Evolutionary conservation across 2,329 filamentous ascomycete species (phyloP), one percentile per base, ranked within the genome.

Genomic region (Aspergillus thermomutatus): DNA sequence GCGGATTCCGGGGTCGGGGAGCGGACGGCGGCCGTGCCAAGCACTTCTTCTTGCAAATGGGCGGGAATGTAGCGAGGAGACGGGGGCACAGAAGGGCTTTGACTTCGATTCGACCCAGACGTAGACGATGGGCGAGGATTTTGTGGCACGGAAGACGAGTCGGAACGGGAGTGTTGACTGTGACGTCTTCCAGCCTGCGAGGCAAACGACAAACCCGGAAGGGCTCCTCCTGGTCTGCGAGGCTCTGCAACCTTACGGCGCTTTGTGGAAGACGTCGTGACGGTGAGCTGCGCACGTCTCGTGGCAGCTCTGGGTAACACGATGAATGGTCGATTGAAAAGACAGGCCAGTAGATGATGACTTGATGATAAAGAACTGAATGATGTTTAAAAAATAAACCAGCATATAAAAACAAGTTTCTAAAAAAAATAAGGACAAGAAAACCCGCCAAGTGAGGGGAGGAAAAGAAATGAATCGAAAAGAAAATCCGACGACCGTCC

Each of bases 21-120:
- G 52, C 70, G 70, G 58, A 72, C 74, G 59, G 68, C 63, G 46
- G 70, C 60, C 66, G 66, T 60, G 56, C 68, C 71, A 40, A 72
- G 68, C 53, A 81, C 75, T 68, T 82, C 80, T 69, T 79, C 77
- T 68, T 82, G 81, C 55, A 85, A 72, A 70, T 84, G 82, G 53
- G 82, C 79, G 59, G 82, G 82, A 54, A 85, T 75, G 68, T 80
- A 83, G 57, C 80, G 77, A 46, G 77, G 68, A 50, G 71, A 68
- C 54, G 65, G 65, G 31, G 72, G 70, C 41, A 61, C 57, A 49
- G 72, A 70, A 45, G 68, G 66, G 56, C 63, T 65, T 53, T 61
- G 63, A 55, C 62, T 66, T 57, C 65, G 66, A 52, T 60, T 60
- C 23, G 63, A 62, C 55, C 59, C 63, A 27, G 67, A 67, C 27